Percentiles rank a stretch among this genome's conserved stretches.
phyloP scores from a whole-genome alignment of 768 basidiomycete genomes.

The Multifurca ochricompacta region DNA sequence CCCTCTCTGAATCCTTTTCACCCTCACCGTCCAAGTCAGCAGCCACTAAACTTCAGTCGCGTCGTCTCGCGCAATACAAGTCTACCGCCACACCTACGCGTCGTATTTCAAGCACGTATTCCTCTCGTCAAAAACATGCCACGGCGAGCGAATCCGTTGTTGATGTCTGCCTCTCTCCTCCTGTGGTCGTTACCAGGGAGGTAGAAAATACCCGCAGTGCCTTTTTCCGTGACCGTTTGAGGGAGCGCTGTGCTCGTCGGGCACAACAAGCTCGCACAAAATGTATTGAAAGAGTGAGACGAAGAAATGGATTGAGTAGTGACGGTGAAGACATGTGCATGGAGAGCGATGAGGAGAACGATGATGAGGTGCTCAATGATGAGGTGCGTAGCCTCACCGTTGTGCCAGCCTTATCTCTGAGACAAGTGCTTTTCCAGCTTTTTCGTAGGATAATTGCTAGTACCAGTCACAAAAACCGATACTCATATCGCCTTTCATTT shows the following conservation, averaged over 20 bases:
- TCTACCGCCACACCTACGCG: conserved; percentile 11
- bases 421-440: conserved; percentile 35
- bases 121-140: not conserved
- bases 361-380: conserved; percentile 22
- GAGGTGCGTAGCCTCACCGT: conserved; percentile 18
- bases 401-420: not conserved
- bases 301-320: conserved; percentile 18
- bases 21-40: conserved; percentile 9
- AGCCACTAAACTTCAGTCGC: conserved; percentile 13
- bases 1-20: conserved; percentile 14
- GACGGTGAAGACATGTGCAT: conserved; percentile 22
- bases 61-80: conserved; percentile 20
- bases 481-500: conserved; percentile 58
- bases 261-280: conserved; percentile 20
- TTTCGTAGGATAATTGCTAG: conserved; percentile 59
- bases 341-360: conserved; percentile 17
- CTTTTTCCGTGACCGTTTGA: conserved; percentile 24
- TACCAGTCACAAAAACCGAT: conserved; percentile 39
- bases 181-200: not conserved
- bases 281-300: conserved; percentile 13
- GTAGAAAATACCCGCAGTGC: conserved; percentile 15
- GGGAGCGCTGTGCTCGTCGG: conserved; percentile 21
- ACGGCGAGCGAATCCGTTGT: not conserved
- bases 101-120: conserved; percentile 13
- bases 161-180: not conserved